A percentile compares a stretch with the other conserved stretches of the same genome.
phyloP scores from a whole-genome alignment of 805 yeast species.

The Sugiyamaella floridensis region DNA sequence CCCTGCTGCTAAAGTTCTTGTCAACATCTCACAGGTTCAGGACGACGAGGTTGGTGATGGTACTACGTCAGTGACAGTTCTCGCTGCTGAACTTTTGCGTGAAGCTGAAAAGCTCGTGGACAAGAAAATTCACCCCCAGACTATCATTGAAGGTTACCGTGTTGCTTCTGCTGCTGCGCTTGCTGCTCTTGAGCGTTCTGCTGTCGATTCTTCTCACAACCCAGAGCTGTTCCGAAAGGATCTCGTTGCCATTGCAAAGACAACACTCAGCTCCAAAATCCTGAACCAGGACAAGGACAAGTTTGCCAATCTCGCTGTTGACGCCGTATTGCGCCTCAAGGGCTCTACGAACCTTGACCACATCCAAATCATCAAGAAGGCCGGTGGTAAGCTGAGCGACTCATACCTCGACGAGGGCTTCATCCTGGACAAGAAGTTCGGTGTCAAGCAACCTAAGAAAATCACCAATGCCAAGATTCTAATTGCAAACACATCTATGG shows the following conservation, averaged over 20 bases:
- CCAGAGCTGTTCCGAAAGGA: conserved; percentile 62
- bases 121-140: conserved; percentile 93
- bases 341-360: conserved; percentile 86
- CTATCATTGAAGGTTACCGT: conserved; percentile 92
- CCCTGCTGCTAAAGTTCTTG: conserved; percentile 95
- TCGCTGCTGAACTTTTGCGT: conserved; percentile 90
- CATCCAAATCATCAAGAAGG: conserved; percentile 86
- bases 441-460: conserved; percentile 87
- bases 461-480: conserved; percentile 77
- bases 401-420: conserved; percentile 96
- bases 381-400: conserved; percentile 87
- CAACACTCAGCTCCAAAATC: conserved; percentile 89
- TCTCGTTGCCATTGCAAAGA: conserved; percentile 78
- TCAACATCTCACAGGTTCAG: conserved; percentile 90
- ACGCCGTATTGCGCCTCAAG: conserved; percentile 80
- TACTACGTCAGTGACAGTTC: conserved; percentile 87
- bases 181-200: conserved; percentile 63
- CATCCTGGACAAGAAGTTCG: conserved; percentile 83
- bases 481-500: conserved; percentile 88
- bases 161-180: conserved; percentile 83
- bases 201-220: conserved; percentile 64
- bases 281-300: conserved; percentile 90
- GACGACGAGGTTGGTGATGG: conserved; percentile 99
- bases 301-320: conserved; percentile 86
- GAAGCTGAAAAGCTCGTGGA: conserved; percentile 93